Evolutionary conservation across 2,329 filamentous ascomycete species (phyloP).

Genomic region (Calycina marina): DNA sequence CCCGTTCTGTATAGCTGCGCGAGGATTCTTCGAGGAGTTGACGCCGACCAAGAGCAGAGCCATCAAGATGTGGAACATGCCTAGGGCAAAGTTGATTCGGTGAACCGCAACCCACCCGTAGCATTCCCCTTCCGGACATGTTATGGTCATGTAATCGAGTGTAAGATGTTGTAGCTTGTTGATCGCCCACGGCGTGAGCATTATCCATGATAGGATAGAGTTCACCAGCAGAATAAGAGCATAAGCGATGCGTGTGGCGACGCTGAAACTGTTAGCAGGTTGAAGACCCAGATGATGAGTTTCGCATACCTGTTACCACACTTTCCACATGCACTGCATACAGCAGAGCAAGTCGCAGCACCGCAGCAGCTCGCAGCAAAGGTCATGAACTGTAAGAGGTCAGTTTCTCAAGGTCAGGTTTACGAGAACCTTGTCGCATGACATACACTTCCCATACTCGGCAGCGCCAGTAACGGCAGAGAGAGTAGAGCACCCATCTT

Average conservation of each 20-base stretch:
- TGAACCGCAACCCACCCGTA: constrained; percentile 95
- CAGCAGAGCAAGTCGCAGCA: constrained; percentile 88
- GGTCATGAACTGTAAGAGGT: constrained; percentile 46
- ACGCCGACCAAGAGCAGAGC: constrained; percentile 78
- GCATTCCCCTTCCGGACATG: constrained; percentile 79
- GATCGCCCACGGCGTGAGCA: constrained; percentile 97
- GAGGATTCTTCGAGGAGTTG: constrained; percentile 69
- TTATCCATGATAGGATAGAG: constrained; percentile 95
- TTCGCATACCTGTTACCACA: constrained; percentile 72
- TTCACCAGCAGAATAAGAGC: constrained; percentile 90
- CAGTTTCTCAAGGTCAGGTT: constrained; percentile 3
- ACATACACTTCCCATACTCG: constrained; percentile 73
- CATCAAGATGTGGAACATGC: constrained; percentile 81
- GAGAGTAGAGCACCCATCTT: constrained; percentile 85
- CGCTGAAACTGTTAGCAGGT: constrained; percentile 34
- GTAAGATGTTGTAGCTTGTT: constrained; percentile 87
- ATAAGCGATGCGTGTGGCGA: constrained; percentile 93
- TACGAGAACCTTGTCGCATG: not conserved
- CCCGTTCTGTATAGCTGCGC: constrained; percentile 88
- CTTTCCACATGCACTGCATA: constrained; percentile 91
- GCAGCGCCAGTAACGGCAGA: constrained; percentile 75
- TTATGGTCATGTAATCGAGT: constrained; percentile 90
- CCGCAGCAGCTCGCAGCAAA: constrained; percentile 86
- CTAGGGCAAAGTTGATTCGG: constrained; percentile 93
- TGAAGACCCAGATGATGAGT: not conserved